Conservation (phyloP, 768 basidiomycete species). For the Ephemerocybe angulata region DNA sequence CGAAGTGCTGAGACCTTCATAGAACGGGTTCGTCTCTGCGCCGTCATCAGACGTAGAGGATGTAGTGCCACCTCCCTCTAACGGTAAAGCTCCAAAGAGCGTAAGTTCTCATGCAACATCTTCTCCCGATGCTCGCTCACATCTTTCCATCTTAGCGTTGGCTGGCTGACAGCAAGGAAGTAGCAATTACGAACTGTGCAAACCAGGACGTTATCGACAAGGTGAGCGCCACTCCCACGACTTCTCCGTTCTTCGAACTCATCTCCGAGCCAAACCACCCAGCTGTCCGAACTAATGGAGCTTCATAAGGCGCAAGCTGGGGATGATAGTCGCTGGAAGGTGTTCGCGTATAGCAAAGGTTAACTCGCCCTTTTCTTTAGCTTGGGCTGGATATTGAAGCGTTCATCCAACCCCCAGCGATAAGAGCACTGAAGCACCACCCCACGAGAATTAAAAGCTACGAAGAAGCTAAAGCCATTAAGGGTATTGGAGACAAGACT, state of each 20-base stretch:
- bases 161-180: constrained; percentile 54
- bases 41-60: constrained; percentile 18
- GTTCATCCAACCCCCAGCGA: constrained; percentile 37
- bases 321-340: constrained; percentile 67
- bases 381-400: not conserved
- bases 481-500: constrained; percentile 70
- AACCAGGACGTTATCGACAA: constrained; percentile 78
- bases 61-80: constrained; percentile 13
- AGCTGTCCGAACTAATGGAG: constrained; percentile 66
- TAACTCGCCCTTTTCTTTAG: constrained; percentile 12
- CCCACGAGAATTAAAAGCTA: constrained; percentile 55
- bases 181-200: constrained; percentile 32
- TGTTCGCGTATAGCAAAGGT: constrained; percentile 65
- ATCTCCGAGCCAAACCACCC: not conserved
- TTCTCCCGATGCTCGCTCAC: not conserved
- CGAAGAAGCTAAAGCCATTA: constrained; percentile 56
- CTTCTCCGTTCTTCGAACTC: not conserved
- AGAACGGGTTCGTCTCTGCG: constrained; percentile 1
- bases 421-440: constrained; percentile 53
- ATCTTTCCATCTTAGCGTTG: constrained; percentile 54
- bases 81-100: constrained; percentile 11
- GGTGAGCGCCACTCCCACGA: constrained; percentile 30
- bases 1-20: constrained; percentile 8
- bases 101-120: constrained; percentile 4
- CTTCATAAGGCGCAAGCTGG: constrained; percentile 60